phyloP scores from a whole-genome alignment of 1,284 basidiomycete species.

The Leccinum pachyderme region DNA sequence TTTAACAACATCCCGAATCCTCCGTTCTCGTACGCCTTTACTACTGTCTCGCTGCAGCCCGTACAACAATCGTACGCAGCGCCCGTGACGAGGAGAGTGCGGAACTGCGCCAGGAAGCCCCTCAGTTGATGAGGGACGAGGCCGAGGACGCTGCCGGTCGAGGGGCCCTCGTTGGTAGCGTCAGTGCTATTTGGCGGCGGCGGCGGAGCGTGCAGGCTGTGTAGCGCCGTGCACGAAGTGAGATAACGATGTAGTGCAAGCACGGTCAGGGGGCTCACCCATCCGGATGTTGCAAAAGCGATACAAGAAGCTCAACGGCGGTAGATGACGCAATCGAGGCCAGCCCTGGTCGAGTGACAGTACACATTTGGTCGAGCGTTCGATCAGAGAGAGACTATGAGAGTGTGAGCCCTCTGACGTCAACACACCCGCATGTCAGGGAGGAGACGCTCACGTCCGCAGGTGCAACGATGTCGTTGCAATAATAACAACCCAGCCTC shows the following conservation, averaged over 20 bases:
- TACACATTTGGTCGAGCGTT: slow-evolving; percentile 99
- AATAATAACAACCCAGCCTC: slow-evolving; percentile 92
- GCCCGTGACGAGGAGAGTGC: slow-evolving; percentile 80
- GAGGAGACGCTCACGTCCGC: slow-evolving; percentile 65
- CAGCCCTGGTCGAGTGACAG: slow-evolving; percentile 94
- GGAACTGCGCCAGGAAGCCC: slow-evolving; percentile 86
- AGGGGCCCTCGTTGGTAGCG: neutral
- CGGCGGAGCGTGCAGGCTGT: slow-evolving; percentile 65
- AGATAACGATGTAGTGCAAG: neutral
- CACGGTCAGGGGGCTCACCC: slow-evolving; percentile 51
- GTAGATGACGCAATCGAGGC: slow-evolving; percentile 90
- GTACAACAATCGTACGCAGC: slow-evolving; percentile 89
- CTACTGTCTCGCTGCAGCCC: slow-evolving; percentile 80
- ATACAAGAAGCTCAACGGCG: slow-evolving; percentile 90
- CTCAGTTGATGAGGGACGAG: slow-evolving; percentile 92
- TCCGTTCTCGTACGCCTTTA: slow-evolving; percentile 70
- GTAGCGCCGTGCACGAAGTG: neutral
- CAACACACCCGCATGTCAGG: neutral
- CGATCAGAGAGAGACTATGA: slow-evolving; percentile 86
- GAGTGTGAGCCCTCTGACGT: neutral
- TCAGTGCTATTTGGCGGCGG: slow-evolving; percentile 41
- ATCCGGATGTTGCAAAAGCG: slow-evolving; percentile 85
- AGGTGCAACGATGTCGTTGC: slow-evolving; percentile 97
- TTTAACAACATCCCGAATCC: slow-evolving; percentile 80
- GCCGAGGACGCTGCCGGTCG: neutral